These are phyloP conservation scores for Piloderma croceum DNA, from an alignment of 768 basidiomycete species.

Conservation along the genomic window DNA sequence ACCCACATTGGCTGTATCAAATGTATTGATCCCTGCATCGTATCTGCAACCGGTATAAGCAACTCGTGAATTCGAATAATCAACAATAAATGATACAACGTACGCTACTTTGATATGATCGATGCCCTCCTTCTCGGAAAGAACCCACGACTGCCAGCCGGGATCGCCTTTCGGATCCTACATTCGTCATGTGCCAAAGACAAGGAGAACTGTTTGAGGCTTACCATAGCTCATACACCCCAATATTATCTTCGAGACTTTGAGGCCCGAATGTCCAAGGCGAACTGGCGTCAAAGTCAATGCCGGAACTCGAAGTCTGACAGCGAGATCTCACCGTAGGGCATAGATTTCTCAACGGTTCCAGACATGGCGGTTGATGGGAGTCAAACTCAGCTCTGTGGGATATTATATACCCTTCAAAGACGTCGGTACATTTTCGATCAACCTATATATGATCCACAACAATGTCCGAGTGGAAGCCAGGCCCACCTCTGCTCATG, in stretches of 20 bases:
- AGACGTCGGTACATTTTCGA: too few relatives aligned
- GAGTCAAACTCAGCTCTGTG: too few relatives aligned
- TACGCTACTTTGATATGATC: slow-evolving; percentile 44
- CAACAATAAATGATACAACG: slow-evolving; percentile 5
- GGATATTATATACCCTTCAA: too few relatives aligned
- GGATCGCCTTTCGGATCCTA: neutral
- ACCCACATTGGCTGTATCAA: slow-evolving; percentile 31
- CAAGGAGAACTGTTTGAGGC: neutral
- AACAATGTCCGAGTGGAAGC: too few relatives aligned
- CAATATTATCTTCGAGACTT: slow-evolving; percentile 36
- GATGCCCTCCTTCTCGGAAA: slow-evolving; percentile 44
- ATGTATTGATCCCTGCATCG: slow-evolving; percentile 32
- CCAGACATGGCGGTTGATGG: too few relatives aligned
- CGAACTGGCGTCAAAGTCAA: neutral
- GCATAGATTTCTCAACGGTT: too few relatives aligned
- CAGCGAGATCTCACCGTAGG: too few relatives aligned
- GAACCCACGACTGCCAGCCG: slow-evolving; percentile 28
- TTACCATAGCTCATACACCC: slow-evolving; percentile 31
- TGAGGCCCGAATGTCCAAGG: slow-evolving; percentile 20
- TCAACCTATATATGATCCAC: too few relatives aligned
- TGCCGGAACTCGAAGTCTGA: too few relatives aligned
- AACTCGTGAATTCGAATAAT: slow-evolving; percentile 6
- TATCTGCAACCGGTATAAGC: slow-evolving; percentile 5
- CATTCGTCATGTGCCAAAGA: neutral
- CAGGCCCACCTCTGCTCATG: too few relatives aligned